Conservation (phyloP, 495 filamentous ascomycete species). For the Ascodesmis nigricans region DNA sequence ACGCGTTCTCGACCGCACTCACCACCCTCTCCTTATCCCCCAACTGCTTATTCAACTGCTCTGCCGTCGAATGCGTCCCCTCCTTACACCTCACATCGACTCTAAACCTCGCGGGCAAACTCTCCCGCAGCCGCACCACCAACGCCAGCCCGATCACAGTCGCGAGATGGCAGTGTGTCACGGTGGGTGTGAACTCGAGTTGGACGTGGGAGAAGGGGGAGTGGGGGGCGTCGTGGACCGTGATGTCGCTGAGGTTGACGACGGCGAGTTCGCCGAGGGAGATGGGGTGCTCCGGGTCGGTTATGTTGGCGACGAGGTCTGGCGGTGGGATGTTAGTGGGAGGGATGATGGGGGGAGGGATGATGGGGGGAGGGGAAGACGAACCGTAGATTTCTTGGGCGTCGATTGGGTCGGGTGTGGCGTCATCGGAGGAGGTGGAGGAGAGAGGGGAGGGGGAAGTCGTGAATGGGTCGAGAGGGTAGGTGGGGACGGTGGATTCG, state of each 20-base stretch:
- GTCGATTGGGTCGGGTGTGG: slow-evolving; percentile 60
- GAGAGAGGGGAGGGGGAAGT: slow-evolving; percentile 17
- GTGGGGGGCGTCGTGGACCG: slow-evolving; percentile 36
- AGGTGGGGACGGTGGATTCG: slow-evolving; percentile 27
- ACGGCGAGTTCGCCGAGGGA: slow-evolving; percentile 82
- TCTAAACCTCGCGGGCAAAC: slow-evolving; percentile 75
- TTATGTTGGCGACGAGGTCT: slow-evolving; percentile 87
- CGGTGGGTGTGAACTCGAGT: slow-evolving; percentile 79
- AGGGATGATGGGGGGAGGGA: not conserved
- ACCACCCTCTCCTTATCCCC: slow-evolving; percentile 92
- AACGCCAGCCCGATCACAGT: slow-evolving; percentile 93
- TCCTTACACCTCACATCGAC: slow-evolving; percentile 87
- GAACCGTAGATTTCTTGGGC: slow-evolving; percentile 90
- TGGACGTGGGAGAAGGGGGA: slow-evolving; percentile 32
- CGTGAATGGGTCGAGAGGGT: slow-evolving; percentile 35
- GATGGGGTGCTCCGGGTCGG: slow-evolving; percentile 87
- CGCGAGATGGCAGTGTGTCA: slow-evolving; percentile 87
- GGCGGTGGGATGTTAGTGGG: slow-evolving; percentile 6
- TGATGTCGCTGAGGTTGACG: slow-evolving; percentile 79
- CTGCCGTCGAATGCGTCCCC: slow-evolving; percentile 81
- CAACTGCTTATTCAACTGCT: slow-evolving; percentile 88
- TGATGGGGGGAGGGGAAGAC: slow-evolving; percentile 6
- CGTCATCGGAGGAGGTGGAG: slow-evolving; percentile 29
- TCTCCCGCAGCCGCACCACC: slow-evolving; percentile 70
- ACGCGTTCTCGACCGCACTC: slow-evolving; percentile 83